Percentiles rank a stretch among this genome's conserved stretches.
Evolutionary conservation across 2,329 filamentous ascomycete genomes (phyloP).

Genomic region (Aspergillus sp.): DNA sequence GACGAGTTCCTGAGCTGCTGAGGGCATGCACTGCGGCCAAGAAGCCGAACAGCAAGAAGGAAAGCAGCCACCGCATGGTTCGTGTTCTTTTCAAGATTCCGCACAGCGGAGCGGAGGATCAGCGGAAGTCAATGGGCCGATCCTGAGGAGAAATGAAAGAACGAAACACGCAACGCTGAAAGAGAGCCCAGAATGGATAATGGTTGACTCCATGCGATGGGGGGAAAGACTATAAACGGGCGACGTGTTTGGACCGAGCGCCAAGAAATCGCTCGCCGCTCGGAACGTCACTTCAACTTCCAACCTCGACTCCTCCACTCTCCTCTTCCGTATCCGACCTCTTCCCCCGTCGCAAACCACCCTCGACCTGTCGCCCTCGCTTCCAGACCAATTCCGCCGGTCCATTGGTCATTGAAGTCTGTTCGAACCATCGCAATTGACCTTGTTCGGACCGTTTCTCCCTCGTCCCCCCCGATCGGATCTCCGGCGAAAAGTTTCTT

Average conservation of each 20-base stretch:
- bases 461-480: neutral
- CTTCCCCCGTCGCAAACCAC: constrained; percentile 8
- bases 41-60: constrained; percentile 65
- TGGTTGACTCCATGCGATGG: neutral
- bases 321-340: neutral
- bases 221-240: constrained; percentile 27
- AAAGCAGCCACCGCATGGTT: constrained; percentile 70
- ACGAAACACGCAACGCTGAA: constrained; percentile 6
- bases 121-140: constrained; percentile 10
- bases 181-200: constrained; percentile 12
- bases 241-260: constrained; percentile 43
- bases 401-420: neutral
- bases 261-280: constrained; percentile 35
- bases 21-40: constrained; percentile 58
- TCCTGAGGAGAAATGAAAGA: constrained; percentile 12
- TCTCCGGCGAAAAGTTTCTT: constrained; percentile 21
- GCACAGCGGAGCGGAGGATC: constrained; percentile 30
- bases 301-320: constrained; percentile 13
- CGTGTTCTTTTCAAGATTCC: constrained; percentile 33
- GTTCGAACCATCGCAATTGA: neutral
- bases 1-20: constrained; percentile 73
- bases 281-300: constrained; percentile 26
- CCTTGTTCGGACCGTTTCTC: neutral
- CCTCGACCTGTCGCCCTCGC: neutral
- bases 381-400: neutral